phyloP scores from a whole-genome alignment of 768 basidiomycete species.

The Boletus pseudo-olivaceus region DNA sequence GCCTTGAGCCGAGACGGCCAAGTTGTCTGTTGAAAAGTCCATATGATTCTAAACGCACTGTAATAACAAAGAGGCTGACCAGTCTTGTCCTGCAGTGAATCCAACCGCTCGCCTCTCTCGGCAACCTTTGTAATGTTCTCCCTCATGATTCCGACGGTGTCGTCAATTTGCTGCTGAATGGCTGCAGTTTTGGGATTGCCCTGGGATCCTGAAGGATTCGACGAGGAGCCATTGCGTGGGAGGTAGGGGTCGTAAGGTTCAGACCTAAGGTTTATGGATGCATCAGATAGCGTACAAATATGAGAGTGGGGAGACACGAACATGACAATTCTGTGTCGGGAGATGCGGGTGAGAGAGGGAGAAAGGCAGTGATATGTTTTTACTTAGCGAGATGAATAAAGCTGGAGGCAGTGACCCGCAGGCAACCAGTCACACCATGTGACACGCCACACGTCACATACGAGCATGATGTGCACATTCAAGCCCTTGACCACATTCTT shows the following conservation, averaged over 20 bases:
- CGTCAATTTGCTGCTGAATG: constrained; percentile 96
- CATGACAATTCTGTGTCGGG: constrained; percentile 19
- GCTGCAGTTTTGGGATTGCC: constrained; percentile 84
- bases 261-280: constrained; percentile 55
- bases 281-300: background rate
- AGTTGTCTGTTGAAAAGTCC: constrained; percentile 60
- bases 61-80: constrained; percentile 51
- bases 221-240: constrained; percentile 73
- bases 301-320: constrained; percentile 18
- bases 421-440: constrained; percentile 16
- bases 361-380: background rate
- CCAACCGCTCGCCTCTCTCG: constrained; percentile 90
- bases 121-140: constrained; percentile 97
- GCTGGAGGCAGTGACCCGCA: constrained; percentile 13
- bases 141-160: constrained; percentile 96
- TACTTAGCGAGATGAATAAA: constrained; percentile 19
- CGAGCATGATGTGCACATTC: background rate
- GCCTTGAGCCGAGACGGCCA: constrained; percentile 98
- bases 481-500: background rate
- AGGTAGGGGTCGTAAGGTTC: constrained; percentile 99
- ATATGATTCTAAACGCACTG: background rate
- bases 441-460: constrained; percentile 27
- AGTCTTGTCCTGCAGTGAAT: constrained; percentile 96
- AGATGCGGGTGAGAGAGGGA: background rate
- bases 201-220: constrained; percentile 45